phyloP scores from a whole-genome alignment of 2,329 filamentous ascomycete species.

The Colletotrichum melonis region DNA sequence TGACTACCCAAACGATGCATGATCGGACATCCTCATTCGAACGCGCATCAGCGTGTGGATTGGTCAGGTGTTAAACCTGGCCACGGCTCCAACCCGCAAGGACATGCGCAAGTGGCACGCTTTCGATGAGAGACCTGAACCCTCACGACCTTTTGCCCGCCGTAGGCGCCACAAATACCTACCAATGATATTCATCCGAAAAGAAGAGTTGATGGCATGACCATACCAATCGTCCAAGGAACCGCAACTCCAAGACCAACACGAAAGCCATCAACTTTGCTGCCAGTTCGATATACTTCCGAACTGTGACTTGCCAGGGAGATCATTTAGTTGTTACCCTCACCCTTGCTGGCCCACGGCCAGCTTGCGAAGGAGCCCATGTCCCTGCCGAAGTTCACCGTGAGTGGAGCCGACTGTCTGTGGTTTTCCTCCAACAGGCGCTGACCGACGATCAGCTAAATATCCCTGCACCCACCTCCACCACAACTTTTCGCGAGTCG shows the following conservation, averaged over 20 bases:
- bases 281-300: neutral
- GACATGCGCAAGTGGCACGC: neutral
- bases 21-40: neutral
- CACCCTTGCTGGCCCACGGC: neutral
- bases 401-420: slow-evolving; percentile 4
- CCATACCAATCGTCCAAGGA: neutral
- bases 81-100: neutral
- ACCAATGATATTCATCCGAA: neutral
- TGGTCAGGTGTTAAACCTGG: slow-evolving; percentile 11
- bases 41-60: neutral
- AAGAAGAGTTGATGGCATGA: neutral
- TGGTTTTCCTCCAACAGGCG: neutral
- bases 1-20: neutral
- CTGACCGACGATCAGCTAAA: slow-evolving; percentile 22
- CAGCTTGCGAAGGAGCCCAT: neutral
- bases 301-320: neutral
- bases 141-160: neutral
- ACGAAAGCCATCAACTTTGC: neutral
- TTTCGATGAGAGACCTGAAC: neutral
- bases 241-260: neutral
- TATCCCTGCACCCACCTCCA: slow-evolving; percentile 7
- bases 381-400: slow-evolving; percentile 6
- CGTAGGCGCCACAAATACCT: neutral
- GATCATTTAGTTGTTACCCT: neutral
- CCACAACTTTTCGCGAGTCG: neutral